Evolutionary conservation across 2,329 filamentous ascomycete species (phyloP), one percentile per base, ranked within the genome.

Genomic region (Colletotrichum brevisporum): DNA sequence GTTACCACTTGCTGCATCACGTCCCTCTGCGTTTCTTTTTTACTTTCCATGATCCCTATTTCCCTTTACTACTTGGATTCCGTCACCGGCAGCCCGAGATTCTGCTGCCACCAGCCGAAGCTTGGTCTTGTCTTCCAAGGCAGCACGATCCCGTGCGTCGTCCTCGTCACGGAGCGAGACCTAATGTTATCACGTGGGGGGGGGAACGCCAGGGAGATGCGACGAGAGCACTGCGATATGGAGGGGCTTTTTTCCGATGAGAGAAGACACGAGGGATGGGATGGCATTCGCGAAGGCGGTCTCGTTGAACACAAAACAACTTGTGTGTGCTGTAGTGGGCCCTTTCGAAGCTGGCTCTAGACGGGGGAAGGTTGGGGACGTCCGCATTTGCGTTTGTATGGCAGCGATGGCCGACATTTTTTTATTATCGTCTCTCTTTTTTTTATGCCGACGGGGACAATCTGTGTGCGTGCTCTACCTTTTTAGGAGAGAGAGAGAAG

Each of bases 371-470:
- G 56, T 50, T 50, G 50, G 50, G 26, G 36, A 27, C 43, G 41
- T 55, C 50, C 61, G 61, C 61, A 43, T 27, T 71, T 76, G 73
- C 76, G 74, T 75, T 75, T 61, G 71, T 75, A 68, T 66, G 62
- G 62, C 47, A 36, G 45, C 53, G 51, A 48, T 67, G 24, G 56
- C 50, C 54, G 31, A 36, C 31, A 60, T 60, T 41, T 63, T 69
- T 72, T 72, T 61, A 45, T 72, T 61, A 48, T 55, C 70, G 59
- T 64, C 60, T 75, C 68, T 69, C 71, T 65, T 74, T 68, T 69
- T 70, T 69, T 76, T 57, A n/a, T 53, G 50, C 58, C 24, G 53
- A 51, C 18, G 39, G 45, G 24, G 54, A 48, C 18, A 41, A 18
- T 16, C 31, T 55, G 43, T 31, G 58, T 27, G 50, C 54, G 66